Evolutionary conservation across 1,139 yeast species (phyloP), one percentile per base, ranked within the genome.

Genomic region (Williopsis jadinii): DNA sequence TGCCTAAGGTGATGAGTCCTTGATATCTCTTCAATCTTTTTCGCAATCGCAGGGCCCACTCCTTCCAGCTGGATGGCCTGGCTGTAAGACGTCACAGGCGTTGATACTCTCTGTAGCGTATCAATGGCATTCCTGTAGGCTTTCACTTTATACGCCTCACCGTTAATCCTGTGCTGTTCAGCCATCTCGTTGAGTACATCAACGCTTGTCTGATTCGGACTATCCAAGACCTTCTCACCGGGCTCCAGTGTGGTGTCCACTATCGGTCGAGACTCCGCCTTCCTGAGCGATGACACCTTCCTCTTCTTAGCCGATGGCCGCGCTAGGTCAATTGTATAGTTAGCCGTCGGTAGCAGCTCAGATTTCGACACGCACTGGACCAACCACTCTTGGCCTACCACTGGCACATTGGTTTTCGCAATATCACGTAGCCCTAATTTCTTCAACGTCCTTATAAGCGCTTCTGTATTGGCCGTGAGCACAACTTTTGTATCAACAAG

Each of bases 121-220:
- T 60, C 58, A 32, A 71, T 62, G 0, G 83, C 84, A 13, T 64
- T 59, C 30, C 64, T 58, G 48, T 79, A 79, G n/a, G 76, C 67
- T 37, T 65, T 59, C 2, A 66, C 63, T 32, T 73, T 61, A 53
- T 64, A 75, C 27, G 51, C 51, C 29, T 73, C 74, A 5, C 74
- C 73, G 37, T 60, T 59, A 1, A 60, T 50, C 33, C 60, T 54
- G 42, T 72, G 65, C 36, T 67, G 64, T 10, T 59, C 52, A n/a
- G 64, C 62, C 54, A 76, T 54, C 38, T 60, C 56, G 6, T 60
- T 51, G 28, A 77, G 59, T 1, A 64, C 52, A 3, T 59, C 53
- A 8, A 73, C 62, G 1, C 71, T 54, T 28, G 47, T 47, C 35
- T 59, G 54, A 42, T 75, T 74, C 9, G 68, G 64, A 34, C 58